A percentile compares a stretch with the other conserved stretches of the same genome.
Conservation (phyloP, 1,284 basidiomycete genomes). For the Gastroboletus turbinatus region DNA sequence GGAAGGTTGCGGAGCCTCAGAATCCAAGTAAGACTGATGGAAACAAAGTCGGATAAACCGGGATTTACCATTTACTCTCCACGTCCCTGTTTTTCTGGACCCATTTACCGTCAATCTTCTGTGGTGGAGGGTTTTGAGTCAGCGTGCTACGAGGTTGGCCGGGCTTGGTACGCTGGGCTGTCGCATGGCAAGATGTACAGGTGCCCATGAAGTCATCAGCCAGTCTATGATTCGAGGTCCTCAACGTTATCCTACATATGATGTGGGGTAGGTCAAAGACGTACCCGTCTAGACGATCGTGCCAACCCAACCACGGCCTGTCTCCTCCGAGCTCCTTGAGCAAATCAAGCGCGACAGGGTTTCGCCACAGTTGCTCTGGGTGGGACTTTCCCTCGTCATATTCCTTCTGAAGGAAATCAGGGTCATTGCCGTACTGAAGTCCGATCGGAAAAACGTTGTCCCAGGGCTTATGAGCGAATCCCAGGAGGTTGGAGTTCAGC, state of each 20-base stretch:
- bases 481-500: background rate
- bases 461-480: background rate
- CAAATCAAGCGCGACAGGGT: background rate
- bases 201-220: background rate
- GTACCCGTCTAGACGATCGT: background rate
- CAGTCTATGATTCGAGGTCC: background rate
- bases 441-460: background rate
- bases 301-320: background rate
- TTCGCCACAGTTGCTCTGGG: background rate
- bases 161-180: background rate
- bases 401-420: background rate
- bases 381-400: background rate
- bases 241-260: background rate
- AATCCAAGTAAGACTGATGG: background rate
- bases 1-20: background rate
- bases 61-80: background rate
- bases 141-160: background rate
- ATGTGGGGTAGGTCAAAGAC: background rate
- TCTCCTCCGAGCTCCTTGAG: background rate
- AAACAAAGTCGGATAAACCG: background rate
- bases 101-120: background rate
- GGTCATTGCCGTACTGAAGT: background rate
- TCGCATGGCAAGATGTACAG: background rate
- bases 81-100: background rate
- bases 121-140: background rate